A percentile compares a stretch with the other conserved stretches of the same genome.
phyloP scores from a whole-genome alignment of 1,284 basidiomycete species.

The Apiotrichum brassicae region DNA sequence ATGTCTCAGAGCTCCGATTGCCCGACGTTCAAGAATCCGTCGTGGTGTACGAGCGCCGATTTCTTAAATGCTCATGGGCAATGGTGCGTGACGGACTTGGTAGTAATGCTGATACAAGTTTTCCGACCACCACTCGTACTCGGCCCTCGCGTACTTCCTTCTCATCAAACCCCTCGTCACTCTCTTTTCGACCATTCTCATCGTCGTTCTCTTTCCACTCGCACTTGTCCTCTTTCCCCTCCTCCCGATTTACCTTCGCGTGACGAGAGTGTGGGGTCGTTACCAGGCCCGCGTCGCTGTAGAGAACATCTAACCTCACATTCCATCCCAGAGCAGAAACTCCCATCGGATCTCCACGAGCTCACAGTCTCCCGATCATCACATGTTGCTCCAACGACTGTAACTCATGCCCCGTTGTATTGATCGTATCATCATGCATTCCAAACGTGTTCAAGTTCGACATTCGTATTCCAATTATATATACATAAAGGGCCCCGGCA shows the following conservation, averaged over 20 bases:
- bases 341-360: no score
- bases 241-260: constrained; percentile 36
- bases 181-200: constrained; percentile 37
- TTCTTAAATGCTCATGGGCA: constrained; percentile 40
- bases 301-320: constrained; percentile 37
- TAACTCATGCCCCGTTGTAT: background rate
- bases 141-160: constrained; percentile 43
- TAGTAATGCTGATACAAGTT: constrained; percentile 18
- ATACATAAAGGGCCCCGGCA: no score
- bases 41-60: constrained; percentile 38
- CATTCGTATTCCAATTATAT: no score
- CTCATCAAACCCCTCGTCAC: constrained; percentile 44
- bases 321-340: no score
- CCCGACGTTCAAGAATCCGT: background rate
- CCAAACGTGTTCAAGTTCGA: no score
- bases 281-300: constrained; percentile 43
- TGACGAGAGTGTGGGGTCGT: constrained; percentile 32
- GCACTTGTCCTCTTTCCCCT: constrained; percentile 27
- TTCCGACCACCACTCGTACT: constrained; percentile 43
- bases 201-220: constrained; percentile 34
- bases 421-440: no score
- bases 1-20: constrained; percentile 6
- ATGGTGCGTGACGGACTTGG: constrained; percentile 29
- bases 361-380: background rate
- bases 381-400: background rate